Base-by-base conservation (phyloP, 805 yeast species). In the Candida tammaniensis region DNA sequence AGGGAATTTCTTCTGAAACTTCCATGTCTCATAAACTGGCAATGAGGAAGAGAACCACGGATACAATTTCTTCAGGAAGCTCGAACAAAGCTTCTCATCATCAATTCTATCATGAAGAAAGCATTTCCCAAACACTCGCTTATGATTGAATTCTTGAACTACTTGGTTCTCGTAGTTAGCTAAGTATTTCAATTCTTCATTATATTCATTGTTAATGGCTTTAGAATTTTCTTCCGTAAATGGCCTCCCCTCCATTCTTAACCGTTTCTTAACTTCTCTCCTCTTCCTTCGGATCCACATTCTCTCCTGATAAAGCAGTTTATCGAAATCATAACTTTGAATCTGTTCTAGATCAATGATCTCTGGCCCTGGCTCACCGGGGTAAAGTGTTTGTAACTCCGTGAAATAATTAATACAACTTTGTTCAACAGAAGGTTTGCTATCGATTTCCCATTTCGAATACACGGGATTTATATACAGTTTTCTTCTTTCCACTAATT, bases 41-140 rank as follows among this genome's bases (percentile, higher is more conserved):
- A 30, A 39, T n/a, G 48, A 40, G 12, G 20, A 10, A 7, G 57
- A 42, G n/a, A 60, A 24, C 64, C 64, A 62, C 4, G 68, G 67
- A 30, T 47, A 57, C 11, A 56, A 24, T 18, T 41, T 39, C 10
- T 25, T 13, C 15, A 49, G 53, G 17, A 38, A 39, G 5, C 20
- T 27, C 1, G 38, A 11, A 34, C 59, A 53, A 4, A 30, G 5
- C 8, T 33, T 22, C 2, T 31, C 32, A 17, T 35, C 38, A 9
- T 27, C 31, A 4, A 30, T 28, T 7, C 5, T 5, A 12, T 16
- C 20, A 4, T 17, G 6, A 6, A 52, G 23, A 13, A 50, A 50
- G 34, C 63, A 54, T 29, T 48, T 48, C 3, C 61, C 64, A 39
- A 48, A 58, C 8, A 57, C 43, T 32, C 57, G 42, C 38, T 44